phyloP scores from a whole-genome alignment of 1,139 yeast genomes.

The Magnusiomyces ingens region DNA sequence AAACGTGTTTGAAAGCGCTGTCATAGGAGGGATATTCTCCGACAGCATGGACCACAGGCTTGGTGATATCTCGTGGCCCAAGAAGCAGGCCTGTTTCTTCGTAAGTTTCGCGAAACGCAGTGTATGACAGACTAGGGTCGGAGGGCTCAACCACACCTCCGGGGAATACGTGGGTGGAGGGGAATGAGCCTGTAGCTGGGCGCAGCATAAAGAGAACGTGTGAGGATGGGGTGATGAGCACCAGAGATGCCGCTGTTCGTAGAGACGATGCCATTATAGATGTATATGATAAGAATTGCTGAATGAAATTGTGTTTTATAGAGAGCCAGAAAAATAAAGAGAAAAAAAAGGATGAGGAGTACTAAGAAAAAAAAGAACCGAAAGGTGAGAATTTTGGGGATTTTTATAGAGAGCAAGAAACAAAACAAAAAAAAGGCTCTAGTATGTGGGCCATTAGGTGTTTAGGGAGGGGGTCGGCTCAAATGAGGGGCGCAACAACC shows the following conservation, averaged over 20 bases:
- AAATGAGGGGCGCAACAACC: too few species aligned
- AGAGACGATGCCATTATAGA: neutral
- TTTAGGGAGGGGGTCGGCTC: too few species aligned
- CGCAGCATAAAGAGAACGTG: constrained; percentile 28
- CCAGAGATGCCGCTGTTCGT: constrained; percentile 25
- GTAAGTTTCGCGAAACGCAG: constrained; percentile 32
- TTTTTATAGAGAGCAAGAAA: too few species aligned
- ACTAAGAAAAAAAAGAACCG: neutral
- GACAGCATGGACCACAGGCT: constrained; percentile 17
- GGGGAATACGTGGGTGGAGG: constrained; percentile 31
- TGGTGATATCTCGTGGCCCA: constrained; percentile 5
- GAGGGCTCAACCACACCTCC: constrained; percentile 29
- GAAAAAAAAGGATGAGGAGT: neutral
- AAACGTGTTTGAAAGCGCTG: constrained; percentile 15
- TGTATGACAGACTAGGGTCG: constrained; percentile 26
- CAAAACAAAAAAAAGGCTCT: too few species aligned
- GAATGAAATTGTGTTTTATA: neutral
- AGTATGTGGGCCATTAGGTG: too few species aligned
- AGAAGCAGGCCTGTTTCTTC: constrained; percentile 32
- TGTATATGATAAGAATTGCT: neutral
- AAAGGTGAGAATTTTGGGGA: too few species aligned
- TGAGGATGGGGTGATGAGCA: constrained; percentile 27
- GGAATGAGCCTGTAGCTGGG: constrained; percentile 28
- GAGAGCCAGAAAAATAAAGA: neutral
- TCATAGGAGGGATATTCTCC: constrained; percentile 16